Base-by-base conservation (phyloP, 75 land plant genomes). In the Chamaecyparis obtusa region DNA sequence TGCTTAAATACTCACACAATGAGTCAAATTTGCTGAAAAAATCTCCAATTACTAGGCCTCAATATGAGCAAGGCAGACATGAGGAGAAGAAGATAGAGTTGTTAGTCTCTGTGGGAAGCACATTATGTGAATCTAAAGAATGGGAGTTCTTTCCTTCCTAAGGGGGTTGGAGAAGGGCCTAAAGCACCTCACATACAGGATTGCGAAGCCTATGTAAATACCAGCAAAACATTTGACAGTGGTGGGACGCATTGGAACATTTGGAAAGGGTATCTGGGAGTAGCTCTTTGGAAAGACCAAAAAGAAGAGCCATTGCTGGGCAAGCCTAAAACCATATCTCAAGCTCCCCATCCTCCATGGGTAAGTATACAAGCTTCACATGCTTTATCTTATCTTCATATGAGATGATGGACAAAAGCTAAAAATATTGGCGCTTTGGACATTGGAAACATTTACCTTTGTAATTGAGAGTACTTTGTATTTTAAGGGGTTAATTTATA, bases 291-390 rank as follows among this genome's bases (percentile, higher is more conserved):
- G 33, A n/a, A 87, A 39, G 67, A 87, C 19, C 15, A 10, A 8
- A 83, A 76, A 0, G 85, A 83, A 57, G 86, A 89, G 33, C 88
- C 92, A 16, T 86, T 77, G 46, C 86, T 85, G 54, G 72, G 85
- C 15, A 83, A 85, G 71, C 79, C 69, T 55, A 87, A 78, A 14
- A 86, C 36, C 27, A 36, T 85, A 17, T 72, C 89, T n/a, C 87
- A 89, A 85, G 95, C 92, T 85, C 88, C 92, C 87, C 89, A 91
- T 92, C 95, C 96, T 90, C 98, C 98, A 41, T 96, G 98, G 98
- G 98, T 96, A 92, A 79, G 94, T 89, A 9, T 41, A 51, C 54
- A 13, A 51, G 54, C 54, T 51, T 51, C 54, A 51, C 54, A 51
- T 13, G 54, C 54, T 51, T 13, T 51, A 51, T 51, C 54, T 51